Evolutionary conservation across 2,329 filamentous ascomycete genomes (phyloP), one percentile per base, ranked within the genome.

Genomic region (Microcera coccophila): DNA sequence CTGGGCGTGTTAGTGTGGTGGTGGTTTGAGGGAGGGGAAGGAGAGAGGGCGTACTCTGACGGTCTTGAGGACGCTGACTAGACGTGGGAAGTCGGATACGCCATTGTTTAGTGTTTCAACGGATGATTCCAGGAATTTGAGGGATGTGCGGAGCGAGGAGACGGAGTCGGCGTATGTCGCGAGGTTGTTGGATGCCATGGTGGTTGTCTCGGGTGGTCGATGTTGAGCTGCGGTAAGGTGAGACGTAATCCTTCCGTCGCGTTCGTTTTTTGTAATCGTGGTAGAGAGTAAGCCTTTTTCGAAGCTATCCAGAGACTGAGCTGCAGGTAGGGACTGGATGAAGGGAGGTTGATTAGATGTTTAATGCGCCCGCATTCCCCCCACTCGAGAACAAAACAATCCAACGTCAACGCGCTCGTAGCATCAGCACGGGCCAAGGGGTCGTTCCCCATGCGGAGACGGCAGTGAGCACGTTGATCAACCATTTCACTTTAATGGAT

Each of bases 61-160:
- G 8, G 74, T 73, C 61, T 79, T 79, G 38, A 83, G 69, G 29
- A 82, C 75, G 44, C 66, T 71, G 34, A 69, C 60, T 2, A 82
- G 70, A 10, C 79, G 59, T 2, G 79, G 78, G 50, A 79, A 76
- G 66, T 83, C 79, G 24, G 74, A 65, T 19, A 82, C 74, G 50
- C 78, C 79, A 36, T 62, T 63, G 38, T 72, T 74, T 35, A 83
- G 72, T 4, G 76, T 80, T 33, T 70, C 62, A 31, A 82, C 79
- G 11, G 79, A 79, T 5, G 76, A 78, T 44, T 81, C 74, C 57
- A 83, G 78, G 57, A 76, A 78, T 45, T 72, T 71, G 48, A 82
- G 75, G n/a, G 79, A 81, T 36, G 69, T 70, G 58, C 77, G 76
- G 17, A 83, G 71, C 16, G 78, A 78, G 40, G 75, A 62, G 46